These are phyloP conservation scores for Acrodontium crateriforme DNA, from an alignment of 2,329 filamentous ascomycete genomes.

Conservation along the genomic window DNA sequence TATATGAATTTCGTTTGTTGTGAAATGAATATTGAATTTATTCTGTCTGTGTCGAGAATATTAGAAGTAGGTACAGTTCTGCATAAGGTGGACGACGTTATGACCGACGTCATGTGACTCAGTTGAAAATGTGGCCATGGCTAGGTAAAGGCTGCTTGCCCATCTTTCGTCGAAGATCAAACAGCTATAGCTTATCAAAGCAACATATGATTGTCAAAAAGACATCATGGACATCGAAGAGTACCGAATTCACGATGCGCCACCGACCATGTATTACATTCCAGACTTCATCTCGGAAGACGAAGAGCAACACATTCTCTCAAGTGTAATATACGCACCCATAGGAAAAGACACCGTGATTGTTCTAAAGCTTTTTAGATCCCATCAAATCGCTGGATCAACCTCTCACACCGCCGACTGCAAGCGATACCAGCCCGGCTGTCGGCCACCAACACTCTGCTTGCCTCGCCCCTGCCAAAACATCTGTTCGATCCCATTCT, in stretches of 20 bases:
- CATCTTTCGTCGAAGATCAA: no score
- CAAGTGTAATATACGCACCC: conserved; percentile 45
- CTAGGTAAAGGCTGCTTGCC: no score
- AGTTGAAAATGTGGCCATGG: no score
- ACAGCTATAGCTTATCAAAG: no score
- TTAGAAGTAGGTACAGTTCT: no score
- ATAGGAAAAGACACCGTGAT: background rate
- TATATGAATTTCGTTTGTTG: no score
- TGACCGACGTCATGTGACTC: no score
- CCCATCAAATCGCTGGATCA: conserved; percentile 56
- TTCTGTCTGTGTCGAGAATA: no score
- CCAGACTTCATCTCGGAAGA: conserved; percentile 65
- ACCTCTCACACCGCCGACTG: conserved; percentile 74
- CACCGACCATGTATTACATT: conserved; percentile 62
- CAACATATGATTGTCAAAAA: no score
- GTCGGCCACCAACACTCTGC: conserved; percentile 57
- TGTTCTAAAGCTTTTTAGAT: conserved; percentile 21
- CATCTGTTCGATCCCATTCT: conserved; percentile 62
- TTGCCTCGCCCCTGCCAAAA: conserved; percentile 54
- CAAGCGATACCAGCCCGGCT: conserved; percentile 84
- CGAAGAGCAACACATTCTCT: conserved; percentile 58
- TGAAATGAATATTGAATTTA: no score
- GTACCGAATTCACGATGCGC: conserved; percentile 8
- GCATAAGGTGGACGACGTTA: no score
- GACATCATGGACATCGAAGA: no score